Conservation (phyloP, 1,139 yeast species). For the Hansenula sp. region DNA sequence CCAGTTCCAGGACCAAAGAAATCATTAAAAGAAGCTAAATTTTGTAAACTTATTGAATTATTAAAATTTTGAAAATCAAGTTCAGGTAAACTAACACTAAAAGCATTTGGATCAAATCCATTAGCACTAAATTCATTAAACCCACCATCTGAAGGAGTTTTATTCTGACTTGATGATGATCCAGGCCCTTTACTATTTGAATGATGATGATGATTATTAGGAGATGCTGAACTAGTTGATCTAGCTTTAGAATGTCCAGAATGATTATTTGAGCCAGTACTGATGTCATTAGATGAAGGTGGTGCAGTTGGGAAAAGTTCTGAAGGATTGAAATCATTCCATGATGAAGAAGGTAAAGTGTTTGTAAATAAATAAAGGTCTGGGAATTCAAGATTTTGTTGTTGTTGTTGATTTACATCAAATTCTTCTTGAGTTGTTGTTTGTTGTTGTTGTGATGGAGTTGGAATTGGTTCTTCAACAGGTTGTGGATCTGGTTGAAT, state of each 20-base stretch:
- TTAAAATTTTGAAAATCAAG: slow-evolving; percentile 20
- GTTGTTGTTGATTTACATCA: not conserved
- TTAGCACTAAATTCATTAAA: slow-evolving; percentile 11
- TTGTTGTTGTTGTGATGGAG: slow-evolving; percentile 1
- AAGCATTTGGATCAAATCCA: slow-evolving; percentile 14
- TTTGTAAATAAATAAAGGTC: slow-evolving; percentile 23
- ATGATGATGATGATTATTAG: not conserved
- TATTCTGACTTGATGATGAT: not conserved
- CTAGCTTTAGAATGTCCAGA: too few species aligned
- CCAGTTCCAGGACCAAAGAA: slow-evolving; percentile 4
- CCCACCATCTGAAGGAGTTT: not conserved
- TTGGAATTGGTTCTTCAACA: not conserved
- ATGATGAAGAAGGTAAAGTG: slow-evolving; percentile 15
- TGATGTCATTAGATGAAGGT: not conserved
- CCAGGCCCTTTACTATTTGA: not conserved
- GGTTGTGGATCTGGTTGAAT: not conserved
- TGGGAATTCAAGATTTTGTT: slow-evolving; percentile 17
- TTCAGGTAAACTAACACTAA: slow-evolving; percentile 20
- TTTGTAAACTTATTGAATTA: slow-evolving; percentile 17
- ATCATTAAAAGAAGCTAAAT: slow-evolving; percentile 17
- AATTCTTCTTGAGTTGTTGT: not conserved
- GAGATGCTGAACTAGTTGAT: not conserved
- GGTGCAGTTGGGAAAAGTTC: slow-evolving; percentile 15
- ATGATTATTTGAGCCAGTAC: not conserved
- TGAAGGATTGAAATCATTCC: slow-evolving; percentile 19